phyloP scores from a whole-genome alignment of 345 rosid genomes.

The Mangifera indica region DNA sequence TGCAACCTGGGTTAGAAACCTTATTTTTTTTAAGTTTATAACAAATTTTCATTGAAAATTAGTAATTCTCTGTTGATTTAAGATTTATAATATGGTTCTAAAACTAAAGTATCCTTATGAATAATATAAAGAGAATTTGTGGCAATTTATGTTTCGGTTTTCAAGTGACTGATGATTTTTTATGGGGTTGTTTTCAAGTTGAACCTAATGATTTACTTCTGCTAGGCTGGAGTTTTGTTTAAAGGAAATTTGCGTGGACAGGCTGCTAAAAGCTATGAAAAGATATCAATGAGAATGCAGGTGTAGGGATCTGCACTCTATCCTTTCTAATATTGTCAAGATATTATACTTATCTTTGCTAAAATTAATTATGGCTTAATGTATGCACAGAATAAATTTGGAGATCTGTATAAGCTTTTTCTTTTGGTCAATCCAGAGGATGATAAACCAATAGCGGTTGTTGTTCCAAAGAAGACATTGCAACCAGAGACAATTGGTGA shows the following conservation, averaged over 20 bases:
- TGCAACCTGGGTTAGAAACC: conserved; percentile 3
- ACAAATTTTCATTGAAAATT: neutral
- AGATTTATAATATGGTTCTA: neutral
- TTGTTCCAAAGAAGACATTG: conserved; percentile 75
- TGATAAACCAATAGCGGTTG: conserved; percentile 93
- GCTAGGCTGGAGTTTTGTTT: conserved; percentile 84
- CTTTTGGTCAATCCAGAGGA: conserved; percentile 89
- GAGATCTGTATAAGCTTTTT: conserved; percentile 80
- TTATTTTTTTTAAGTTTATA: neutral
- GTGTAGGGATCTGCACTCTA: conserved; percentile 31
- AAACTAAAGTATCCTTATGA: neutral
- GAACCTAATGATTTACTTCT: conserved; percentile 19
- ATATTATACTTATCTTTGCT: conserved; percentile 10
- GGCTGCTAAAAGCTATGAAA: conserved; percentile 78
- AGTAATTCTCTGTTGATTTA: neutral
- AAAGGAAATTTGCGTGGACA: conserved; percentile 92
- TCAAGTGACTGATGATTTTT: neutral
- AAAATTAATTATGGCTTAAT: conserved; percentile 19
- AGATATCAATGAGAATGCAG: conserved; percentile 71
- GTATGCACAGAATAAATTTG: conserved; percentile 66
- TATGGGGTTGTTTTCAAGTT: conserved; percentile 6
- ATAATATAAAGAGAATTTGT: conserved; percentile 1
- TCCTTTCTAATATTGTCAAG: conserved; percentile 1
- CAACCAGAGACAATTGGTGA: conserved; percentile 81
- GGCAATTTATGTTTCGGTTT: conserved; percentile 5